These are phyloP conservation scores for Byssoonygena ceratinophila DNA, from an alignment of 2,329 filamentous ascomycete species.

Conservation along the genomic window DNA sequence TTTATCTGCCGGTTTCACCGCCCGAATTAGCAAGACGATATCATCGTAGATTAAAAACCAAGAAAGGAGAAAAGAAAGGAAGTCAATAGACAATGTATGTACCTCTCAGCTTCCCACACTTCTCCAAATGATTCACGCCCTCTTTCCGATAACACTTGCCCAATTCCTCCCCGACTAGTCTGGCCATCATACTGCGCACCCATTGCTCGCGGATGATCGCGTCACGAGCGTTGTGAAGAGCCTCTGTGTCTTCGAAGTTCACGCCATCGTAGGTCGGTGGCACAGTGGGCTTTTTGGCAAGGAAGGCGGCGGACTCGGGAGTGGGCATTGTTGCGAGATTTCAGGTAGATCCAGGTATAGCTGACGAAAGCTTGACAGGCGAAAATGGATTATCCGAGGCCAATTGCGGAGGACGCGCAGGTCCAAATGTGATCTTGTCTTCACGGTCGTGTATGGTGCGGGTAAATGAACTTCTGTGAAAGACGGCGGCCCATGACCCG, in stretches of 20 bases:
- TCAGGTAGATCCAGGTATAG: too few species aligned
- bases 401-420: neutral
- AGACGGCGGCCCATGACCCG: too few species aligned
- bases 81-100: neutral
- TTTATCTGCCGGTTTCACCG: too few species aligned
- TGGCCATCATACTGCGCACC: slow-evolving; percentile 59
- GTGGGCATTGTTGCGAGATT: slow-evolving; percentile 45
- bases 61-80: neutral
- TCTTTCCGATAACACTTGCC: slow-evolving; percentile 56
- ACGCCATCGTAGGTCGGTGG: slow-evolving; percentile 57
- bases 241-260: slow-evolving; percentile 55
- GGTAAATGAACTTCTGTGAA: neutral
- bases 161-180: slow-evolving; percentile 55
- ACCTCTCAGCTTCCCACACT: slow-evolving; percentile 55
- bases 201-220: slow-evolving; percentile 57
- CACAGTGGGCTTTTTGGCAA: slow-evolving; percentile 55
- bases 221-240: slow-evolving; percentile 54
- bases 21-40: too few species aligned
- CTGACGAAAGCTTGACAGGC: too few species aligned
- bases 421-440: neutral
- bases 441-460: neutral
- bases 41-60: neutral
- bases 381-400: neutral
- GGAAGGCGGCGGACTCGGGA: slow-evolving; percentile 53
- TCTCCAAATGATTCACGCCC: slow-evolving; percentile 58